Evolutionary conservation across 2,329 filamentous ascomycete genomes (phyloP).

Genomic region (Myriosclerotinia curreyana): DNA sequence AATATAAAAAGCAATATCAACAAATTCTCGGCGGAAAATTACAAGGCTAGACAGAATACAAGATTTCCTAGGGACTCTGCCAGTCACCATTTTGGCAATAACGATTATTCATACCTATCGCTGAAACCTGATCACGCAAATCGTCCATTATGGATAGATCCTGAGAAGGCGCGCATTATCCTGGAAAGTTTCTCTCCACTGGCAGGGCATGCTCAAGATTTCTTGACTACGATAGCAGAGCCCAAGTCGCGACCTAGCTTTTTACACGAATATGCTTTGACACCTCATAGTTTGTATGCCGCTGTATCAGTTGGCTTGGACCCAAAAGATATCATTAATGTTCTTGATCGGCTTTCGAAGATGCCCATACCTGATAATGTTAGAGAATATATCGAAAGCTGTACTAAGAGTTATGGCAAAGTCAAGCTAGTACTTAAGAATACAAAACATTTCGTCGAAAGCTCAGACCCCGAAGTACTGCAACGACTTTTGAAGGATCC

Average conservation of each 20-base stretch:
- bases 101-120: slow-evolving; percentile 73
- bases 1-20: slow-evolving; percentile 58
- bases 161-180: slow-evolving; percentile 79
- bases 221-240: slow-evolving; percentile 93
- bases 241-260: slow-evolving; percentile 85
- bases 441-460: slow-evolving; percentile 92
- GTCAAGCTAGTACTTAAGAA: slow-evolving; percentile 93
- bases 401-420: slow-evolving; percentile 89
- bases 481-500: slow-evolving; percentile 83
- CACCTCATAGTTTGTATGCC: slow-evolving; percentile 88
- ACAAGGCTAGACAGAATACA: slow-evolving; percentile 28
- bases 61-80: slow-evolving; percentile 35
- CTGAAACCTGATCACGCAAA: slow-evolving; percentile 87
- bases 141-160: slow-evolving; percentile 91
- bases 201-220: slow-evolving; percentile 84
- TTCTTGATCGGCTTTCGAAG: slow-evolving; percentile 85
- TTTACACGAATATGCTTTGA: slow-evolving; percentile 91
- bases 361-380: slow-evolving; percentile 81
- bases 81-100: slow-evolving; percentile 39
- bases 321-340: slow-evolving; percentile 84
- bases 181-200: slow-evolving; percentile 91
- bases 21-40: slow-evolving; percentile 49
- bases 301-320: slow-evolving; percentile 92
- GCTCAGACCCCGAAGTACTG: slow-evolving; percentile 79
- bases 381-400: slow-evolving; percentile 68